Percentiles rank a stretch among this genome's conserved stretches.
These are phyloP conservation scores for Plantago rigida DNA, from an alignment of 305 asterid species.

Conservation along the genomic window DNA sequence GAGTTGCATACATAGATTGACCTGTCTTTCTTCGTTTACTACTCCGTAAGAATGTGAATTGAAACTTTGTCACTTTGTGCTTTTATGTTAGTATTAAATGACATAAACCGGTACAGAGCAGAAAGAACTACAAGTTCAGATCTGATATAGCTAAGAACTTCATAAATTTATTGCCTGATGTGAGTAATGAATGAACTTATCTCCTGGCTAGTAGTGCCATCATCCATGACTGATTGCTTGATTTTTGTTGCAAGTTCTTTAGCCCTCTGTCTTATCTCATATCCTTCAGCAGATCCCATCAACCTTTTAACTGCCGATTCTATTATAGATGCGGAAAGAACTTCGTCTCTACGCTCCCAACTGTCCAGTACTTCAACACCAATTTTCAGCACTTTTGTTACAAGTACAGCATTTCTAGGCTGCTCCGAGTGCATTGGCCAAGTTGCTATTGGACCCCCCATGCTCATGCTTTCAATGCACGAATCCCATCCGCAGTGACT, in stretches of 20 bases:
- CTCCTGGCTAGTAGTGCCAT: neutral
- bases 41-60: too few species aligned
- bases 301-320: conserved; percentile 23
- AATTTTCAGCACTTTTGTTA: conserved; percentile 21
- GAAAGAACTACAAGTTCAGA: too few species aligned
- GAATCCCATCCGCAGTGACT: conserved; percentile 39
- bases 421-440: conserved; percentile 40
- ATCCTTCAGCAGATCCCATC: conserved; percentile 32
- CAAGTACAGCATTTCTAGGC: conserved; percentile 25
- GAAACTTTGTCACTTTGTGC: too few species aligned
- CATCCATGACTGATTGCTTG: neutral
- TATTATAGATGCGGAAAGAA: conserved; percentile 16
- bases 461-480: conserved; percentile 25
- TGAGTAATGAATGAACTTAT: conserved; percentile 7
- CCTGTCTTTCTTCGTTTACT: too few species aligned
- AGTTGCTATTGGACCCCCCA: conserved; percentile 34
- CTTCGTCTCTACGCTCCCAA: conserved; percentile 21
- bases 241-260: neutral
- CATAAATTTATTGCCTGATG: neutral
- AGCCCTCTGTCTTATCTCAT: neutral
- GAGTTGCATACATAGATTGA: too few species aligned
- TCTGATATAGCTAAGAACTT: too few species aligned
- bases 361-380: conserved; percentile 27
- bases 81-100: too few species aligned
- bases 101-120: too few species aligned